Conservation (phyloP, 345 rosid species). For the Garcia nutans region DNA sequence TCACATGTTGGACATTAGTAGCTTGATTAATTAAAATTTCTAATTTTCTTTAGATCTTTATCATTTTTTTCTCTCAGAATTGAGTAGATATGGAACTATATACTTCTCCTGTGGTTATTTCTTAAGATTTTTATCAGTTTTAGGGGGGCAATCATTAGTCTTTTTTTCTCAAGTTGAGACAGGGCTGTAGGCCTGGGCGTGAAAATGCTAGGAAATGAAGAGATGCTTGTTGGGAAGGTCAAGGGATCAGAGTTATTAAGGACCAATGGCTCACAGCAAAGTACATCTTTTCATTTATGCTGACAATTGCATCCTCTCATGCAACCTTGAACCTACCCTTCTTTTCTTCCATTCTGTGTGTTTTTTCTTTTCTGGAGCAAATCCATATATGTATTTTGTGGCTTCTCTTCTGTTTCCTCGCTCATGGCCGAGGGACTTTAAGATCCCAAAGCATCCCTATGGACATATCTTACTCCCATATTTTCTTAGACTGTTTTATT, state of each 20-base stretch:
- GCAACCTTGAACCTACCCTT: not conserved
- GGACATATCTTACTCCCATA: not conserved
- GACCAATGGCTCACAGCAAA: not conserved
- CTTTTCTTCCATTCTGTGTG: not conserved
- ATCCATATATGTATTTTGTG: not conserved
- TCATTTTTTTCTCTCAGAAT: not conserved
- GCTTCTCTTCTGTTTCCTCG: not conserved
- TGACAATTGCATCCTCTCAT: not conserved
- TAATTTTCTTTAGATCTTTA: not conserved
- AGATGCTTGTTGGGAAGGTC: not conserved
- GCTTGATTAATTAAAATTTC: too few relatives aligned
- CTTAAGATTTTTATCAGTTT: not conserved
- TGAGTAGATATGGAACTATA: not conserved
- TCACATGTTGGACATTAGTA: not conserved
- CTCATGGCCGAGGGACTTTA: not conserved
- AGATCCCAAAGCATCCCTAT: not conserved
- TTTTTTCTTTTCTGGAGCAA: not conserved
- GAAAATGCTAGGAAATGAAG: not conserved
- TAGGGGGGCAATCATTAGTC: not conserved
- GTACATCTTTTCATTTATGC: not conserved
- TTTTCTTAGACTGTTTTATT: not conserved
- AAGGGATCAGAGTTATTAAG: not conserved
- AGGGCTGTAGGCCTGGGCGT: not conserved
- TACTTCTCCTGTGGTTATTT: not conserved
- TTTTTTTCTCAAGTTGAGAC: not conserved